phyloP scores from a whole-genome alignment of 2,329 filamentous ascomycete genomes.

The Gremmenia infestans region DNA sequence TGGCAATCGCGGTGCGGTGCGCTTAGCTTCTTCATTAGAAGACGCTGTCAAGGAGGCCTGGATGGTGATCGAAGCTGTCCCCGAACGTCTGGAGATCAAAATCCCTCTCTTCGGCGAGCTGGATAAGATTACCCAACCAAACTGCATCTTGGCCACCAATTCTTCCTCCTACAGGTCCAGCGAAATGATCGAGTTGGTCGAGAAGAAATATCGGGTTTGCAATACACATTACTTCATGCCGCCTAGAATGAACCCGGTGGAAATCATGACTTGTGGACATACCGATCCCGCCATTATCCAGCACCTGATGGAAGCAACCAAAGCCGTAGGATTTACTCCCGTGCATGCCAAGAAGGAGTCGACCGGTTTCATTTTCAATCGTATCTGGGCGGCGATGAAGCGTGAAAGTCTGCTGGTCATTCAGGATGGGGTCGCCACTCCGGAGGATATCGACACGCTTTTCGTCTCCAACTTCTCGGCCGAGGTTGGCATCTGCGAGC shows the following conservation, averaged over 20 bases:
- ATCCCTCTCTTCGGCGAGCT: slow-evolving; percentile 35
- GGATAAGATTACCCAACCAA: slow-evolving; percentile 33
- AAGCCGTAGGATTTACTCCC: slow-evolving; percentile 33
- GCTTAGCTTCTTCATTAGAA: slow-evolving; percentile 15
- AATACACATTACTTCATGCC: slow-evolving; percentile 41
- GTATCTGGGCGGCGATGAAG: slow-evolving; percentile 40
- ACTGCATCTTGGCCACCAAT: slow-evolving; percentile 41
- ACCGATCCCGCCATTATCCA: slow-evolving; percentile 30
- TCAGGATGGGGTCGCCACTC: slow-evolving; percentile 33
- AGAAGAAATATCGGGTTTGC: slow-evolving; percentile 33
- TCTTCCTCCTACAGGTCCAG: slow-evolving; percentile 42
- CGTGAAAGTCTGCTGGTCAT: slow-evolving; percentile 35
- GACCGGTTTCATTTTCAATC: slow-evolving; percentile 38
- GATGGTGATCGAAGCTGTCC: slow-evolving; percentile 38
- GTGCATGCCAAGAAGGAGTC: slow-evolving; percentile 34
- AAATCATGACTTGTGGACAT: slow-evolving; percentile 35
- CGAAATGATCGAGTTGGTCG: slow-evolving; percentile 37
- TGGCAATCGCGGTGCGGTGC: neutral
- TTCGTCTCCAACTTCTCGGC: slow-evolving; percentile 35
- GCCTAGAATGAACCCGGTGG: slow-evolving; percentile 26
- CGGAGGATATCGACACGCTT: slow-evolving; percentile 35
- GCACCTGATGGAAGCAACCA: slow-evolving; percentile 28
- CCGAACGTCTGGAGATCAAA: slow-evolving; percentile 40
- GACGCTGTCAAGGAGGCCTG: slow-evolving; percentile 29
- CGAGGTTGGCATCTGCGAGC: slow-evolving; percentile 34